Evolutionary conservation across 2,329 filamentous ascomycete genomes (phyloP), one percentile per base, ranked within the genome.

Genomic region (Cadophora gregata): DNA sequence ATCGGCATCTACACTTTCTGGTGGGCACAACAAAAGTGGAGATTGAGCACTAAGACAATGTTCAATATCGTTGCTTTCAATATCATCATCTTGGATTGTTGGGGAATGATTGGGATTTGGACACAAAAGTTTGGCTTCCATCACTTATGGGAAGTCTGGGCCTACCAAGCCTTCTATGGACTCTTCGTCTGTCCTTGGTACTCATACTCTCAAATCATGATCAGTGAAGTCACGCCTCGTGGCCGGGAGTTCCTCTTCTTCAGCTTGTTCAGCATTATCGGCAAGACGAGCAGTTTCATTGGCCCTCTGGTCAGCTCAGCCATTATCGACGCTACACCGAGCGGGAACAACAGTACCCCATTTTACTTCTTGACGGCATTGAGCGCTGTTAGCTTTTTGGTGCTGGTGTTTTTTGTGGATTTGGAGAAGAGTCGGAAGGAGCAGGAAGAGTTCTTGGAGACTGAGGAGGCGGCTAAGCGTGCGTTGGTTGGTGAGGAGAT

Each of bases 251-350:
- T 90, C 72, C 79, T 91, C 12, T 91, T 91, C 80, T 92, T 91
- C 81, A 85, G 83, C 56, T 77, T 91, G 1, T 91, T 91, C 78
- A 88, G 84, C 68, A 89, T 91, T 71, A 85, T 90, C 31, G 88
- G 88, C 53, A 91, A 91, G 78, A 88, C 88, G 0, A 88, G 84
- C 8, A 86, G 84, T 0, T 91, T 90, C 71, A 90, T 91, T 64
- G 89, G 89, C 0, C 89, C 89, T 0, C 79, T 91, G 29, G 88
- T 92, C n/a, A 87, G 85, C 65, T 87, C 84, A 69, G 89, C 88
- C 6, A 91, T 91, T 66, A 90, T 91, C 64, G 88, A 91, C 74
- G 85, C 85, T 0, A 83, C 81, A 6, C 82, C 84, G 0, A 81
- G 79, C 1, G 77, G 78, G 16, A 81, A 90, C 72, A 85, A 85